Evolutionary conservation across 805 yeast genomes (phyloP).

Genomic region (Barnettozyma sucrosica): DNA sequence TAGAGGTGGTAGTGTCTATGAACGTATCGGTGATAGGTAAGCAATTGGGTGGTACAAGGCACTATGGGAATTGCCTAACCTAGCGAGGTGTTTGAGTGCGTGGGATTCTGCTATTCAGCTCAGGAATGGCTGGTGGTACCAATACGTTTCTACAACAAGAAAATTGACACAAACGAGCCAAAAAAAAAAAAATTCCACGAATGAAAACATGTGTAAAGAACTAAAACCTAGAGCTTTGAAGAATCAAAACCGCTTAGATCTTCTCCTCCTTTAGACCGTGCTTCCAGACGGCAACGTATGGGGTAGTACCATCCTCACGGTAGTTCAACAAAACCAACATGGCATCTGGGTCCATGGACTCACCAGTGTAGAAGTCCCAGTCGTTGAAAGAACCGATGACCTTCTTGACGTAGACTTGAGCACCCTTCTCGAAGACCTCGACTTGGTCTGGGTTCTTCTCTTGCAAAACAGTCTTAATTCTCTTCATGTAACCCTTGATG

Average conservation of each 20-base stretch:
- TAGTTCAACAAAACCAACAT: conserved; percentile 97
- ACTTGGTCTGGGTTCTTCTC: conserved; percentile 86
- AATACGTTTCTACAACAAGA: no score
- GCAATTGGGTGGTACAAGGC: no score
- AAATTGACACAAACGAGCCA: not conserved
- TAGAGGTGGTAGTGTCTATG: no score
- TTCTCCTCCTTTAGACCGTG: conserved; percentile 91
- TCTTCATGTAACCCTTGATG: conserved; percentile 99
- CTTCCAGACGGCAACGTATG: conserved; percentile 97
- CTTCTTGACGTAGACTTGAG: conserved; percentile 93
- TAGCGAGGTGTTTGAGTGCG: no score
- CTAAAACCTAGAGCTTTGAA: not conserved
- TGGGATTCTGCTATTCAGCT: no score
- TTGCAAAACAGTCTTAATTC: conserved; percentile 83
- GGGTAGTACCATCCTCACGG: conserved; percentile 99
- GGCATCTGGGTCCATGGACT: conserved; percentile 99
- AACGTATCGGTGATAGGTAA: no score
- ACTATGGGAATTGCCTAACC: no score
- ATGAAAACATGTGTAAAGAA: not conserved
- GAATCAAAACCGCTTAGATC: conserved; percentile 45
- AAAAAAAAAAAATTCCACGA: not conserved
- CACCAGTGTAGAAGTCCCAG: conserved; percentile 99
- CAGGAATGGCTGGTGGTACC: no score
- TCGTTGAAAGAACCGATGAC: conserved; percentile 92
- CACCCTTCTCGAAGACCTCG: conserved; percentile 94